Base-by-base conservation (phyloP, 148 eudicot species). In the Fallopia convolvulus region DNA sequence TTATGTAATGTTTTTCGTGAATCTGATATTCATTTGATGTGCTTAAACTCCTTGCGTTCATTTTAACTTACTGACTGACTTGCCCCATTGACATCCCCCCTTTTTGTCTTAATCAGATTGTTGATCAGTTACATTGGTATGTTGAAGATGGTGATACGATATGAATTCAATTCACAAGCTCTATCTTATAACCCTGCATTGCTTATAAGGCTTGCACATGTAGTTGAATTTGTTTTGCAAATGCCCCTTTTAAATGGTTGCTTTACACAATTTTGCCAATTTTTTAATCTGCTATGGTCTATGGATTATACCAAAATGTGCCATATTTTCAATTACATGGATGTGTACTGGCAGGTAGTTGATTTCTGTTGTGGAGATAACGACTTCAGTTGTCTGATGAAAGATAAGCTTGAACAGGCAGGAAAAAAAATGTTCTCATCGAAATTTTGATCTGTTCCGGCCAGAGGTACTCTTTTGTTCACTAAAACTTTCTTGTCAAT, bases 281-380 rank as follows among this genome's bases (percentile, higher is more conserved):
- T 26, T 63, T 63, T 30, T 26, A 26, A 58, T 10, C 46, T 68
- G n/a, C 17, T 13, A 66, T 17, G 6, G 70, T 13, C 18, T 11
- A 32, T 23, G 8, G 9, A 20, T 52, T 52, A 58, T 61, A 23
- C 68, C 30, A 21, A 60, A 2, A 17, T 68, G 15, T 33, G 42
- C 5, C 21, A 33, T 33, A 3, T 68, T 21, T 36, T 36, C 21
- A 13, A 12, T 26, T 33, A 42, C 44, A 6, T 68, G 42, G 17
- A 33, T 33, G 42, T 66, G 6, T 5, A 13, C 58, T 56, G 74
- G 74, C 94, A 95, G 99, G 75, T 95, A 55, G 99, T 95, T 80
- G 99, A 95, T 81, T 92, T 95, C 84, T 88, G 97, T 83, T 95
- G 99, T 78, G 99, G 99, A 68, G 88, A 97, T 56, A 95, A 95